Evolutionary conservation across 306 rosid genomes (phyloP).

Genomic region (Rosa chinensis): DNA sequence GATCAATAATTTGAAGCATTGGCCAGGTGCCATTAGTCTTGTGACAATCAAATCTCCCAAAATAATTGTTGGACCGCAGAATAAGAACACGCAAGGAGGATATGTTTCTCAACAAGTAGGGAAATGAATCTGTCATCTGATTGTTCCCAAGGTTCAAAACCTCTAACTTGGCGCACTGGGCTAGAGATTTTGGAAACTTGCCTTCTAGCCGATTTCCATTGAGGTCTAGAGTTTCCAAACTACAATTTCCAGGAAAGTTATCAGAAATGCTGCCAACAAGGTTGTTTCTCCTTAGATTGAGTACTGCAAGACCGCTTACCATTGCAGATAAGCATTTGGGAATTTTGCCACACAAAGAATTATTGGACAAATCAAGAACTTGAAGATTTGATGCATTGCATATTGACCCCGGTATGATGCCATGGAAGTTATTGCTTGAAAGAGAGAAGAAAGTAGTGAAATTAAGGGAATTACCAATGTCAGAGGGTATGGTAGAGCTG

Average conservation of each 20-base stretch:
- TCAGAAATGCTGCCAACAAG: slow-evolving; percentile 6
- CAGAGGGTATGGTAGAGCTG: background rate
- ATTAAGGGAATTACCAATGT: background rate
- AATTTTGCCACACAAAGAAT: slow-evolving; percentile 23
- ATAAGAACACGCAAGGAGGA: slow-evolving; percentile 36
- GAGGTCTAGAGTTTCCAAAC: slow-evolving; percentile 30
- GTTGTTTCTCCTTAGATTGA: slow-evolving; percentile 27
- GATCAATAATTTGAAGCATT: slow-evolving; percentile 39
- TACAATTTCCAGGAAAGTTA: slow-evolving; percentile 17
- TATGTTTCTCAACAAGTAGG: slow-evolving; percentile 22
- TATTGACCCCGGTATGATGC: slow-evolving; percentile 30
- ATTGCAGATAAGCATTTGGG: slow-evolving; percentile 21
- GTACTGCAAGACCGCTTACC: slow-evolving; percentile 19
- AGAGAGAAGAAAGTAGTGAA: slow-evolving; percentile 6
- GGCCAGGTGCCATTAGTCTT: slow-evolving; percentile 4
- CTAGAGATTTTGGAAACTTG: slow-evolving; percentile 23
- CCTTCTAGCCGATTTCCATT: slow-evolving; percentile 27
- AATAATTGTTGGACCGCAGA: slow-evolving; percentile 31
- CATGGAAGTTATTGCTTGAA: slow-evolving; percentile 17
- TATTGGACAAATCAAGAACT: slow-evolving; percentile 38
- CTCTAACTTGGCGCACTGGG: slow-evolving; percentile 28
- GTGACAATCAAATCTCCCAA: slow-evolving; percentile 21
- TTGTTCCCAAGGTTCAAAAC: slow-evolving; percentile 43
- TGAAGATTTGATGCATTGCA: slow-evolving; percentile 28
- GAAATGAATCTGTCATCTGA: background rate